Percentiles rank a stretch among this genome's conserved stretches.
Conservation (phyloP, 2,329 filamentous ascomycete genomes). For the Calonectria naviculata region DNA sequence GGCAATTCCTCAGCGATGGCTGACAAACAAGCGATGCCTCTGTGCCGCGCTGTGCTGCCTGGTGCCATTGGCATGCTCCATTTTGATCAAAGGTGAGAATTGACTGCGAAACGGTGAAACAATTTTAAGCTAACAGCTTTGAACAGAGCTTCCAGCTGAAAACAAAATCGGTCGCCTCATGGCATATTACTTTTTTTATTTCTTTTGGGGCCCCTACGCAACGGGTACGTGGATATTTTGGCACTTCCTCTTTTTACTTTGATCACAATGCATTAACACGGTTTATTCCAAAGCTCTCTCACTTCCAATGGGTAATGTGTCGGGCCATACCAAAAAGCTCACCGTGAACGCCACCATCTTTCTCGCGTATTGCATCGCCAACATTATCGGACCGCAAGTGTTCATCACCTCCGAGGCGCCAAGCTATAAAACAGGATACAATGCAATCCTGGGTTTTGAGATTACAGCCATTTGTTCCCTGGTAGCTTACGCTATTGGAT, state of each 20-base stretch:
- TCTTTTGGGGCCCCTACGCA: neutral
- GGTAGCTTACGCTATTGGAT: neutral
- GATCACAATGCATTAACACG: neutral
- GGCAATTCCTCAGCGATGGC: neutral
- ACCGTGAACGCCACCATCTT: constrained; percentile 57
- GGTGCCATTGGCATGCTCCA: neutral
- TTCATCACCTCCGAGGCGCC: constrained; percentile 59
- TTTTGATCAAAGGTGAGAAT: neutral
- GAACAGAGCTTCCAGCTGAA: neutral
- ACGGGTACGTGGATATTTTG: neutral
- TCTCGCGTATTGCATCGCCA: constrained; percentile 56
- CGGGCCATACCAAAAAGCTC: constrained; percentile 42
- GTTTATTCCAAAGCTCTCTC: neutral
- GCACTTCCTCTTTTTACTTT: neutral
- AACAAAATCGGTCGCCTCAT: neutral
- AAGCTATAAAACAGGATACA: constrained; percentile 47
- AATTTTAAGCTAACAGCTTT: neutral
- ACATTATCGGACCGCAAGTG: constrained; percentile 45
- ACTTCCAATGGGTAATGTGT: constrained; percentile 26
- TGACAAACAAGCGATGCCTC: neutral
- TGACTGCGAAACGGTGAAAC: no score
- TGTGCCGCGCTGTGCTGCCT: neutral
- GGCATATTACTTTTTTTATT: neutral
- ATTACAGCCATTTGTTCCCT: neutral
- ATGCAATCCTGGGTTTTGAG: neutral